Evolutionary conservation across 75 land plant genomes (phyloP), one percentile per base, ranked within the genome.

Genomic region (Selaginella moellendorffii): DNA sequence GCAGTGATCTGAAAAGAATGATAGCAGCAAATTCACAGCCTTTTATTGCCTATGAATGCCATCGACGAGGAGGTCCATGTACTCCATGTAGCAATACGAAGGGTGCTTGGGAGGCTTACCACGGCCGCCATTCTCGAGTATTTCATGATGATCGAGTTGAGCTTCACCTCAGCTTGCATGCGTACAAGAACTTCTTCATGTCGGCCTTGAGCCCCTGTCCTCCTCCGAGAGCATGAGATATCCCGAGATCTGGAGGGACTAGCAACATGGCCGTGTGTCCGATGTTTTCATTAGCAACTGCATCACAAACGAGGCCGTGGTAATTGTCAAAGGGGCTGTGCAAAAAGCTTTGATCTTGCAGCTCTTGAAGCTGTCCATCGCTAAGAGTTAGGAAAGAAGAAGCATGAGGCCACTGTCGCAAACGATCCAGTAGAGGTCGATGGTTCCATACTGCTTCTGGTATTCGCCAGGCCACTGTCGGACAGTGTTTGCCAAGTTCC

Each of bases 391-490:
- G 0, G 99, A 95, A 21, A 95, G 80, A 22, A 95, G 84, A 25
- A 95, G 82, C 99, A 95, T 95, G 26, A 95, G 85, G 31, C 99
- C 99, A 27, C 99, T 97, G 69, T 95, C 99, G 62, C 90, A 76
- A 25, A 95, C 99, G 24, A 95, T 95, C 99, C 99, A 95, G 52
- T 95, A 95, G 20, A 95, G 77, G 63, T 95, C 99, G 26, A 95
- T 95, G 10, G 97, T 86, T 14, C 99, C 99, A 72, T 73, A 90
- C 69, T 95, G 99, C 74, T 72, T 86, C 66, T 95, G 97, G 71
- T 77, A 95, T 74, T 95, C 97, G 18, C 86, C 82, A 26, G 99
- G 99, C 99, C 99, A 95, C 68, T n/a, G n/a, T n/a, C n/a, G n/a
- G n/a, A n/a, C n/a, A n/a, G n/a, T n/a, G n/a, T n/a, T n/a, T n/a